Evolutionary conservation across 306 rosid genomes (phyloP).

Genomic region (Casuarina glauca): DNA sequence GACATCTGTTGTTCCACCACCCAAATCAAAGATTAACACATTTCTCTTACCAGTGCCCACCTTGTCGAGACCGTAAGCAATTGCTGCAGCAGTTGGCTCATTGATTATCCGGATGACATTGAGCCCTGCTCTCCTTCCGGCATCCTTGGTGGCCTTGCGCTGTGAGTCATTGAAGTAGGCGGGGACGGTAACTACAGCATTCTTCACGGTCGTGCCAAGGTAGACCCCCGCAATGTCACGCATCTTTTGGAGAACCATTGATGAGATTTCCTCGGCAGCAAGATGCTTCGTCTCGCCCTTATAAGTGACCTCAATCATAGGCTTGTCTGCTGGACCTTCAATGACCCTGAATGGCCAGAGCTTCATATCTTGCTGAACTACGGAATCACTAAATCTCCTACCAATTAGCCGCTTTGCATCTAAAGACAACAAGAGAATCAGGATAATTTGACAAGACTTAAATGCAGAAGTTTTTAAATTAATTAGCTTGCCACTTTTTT

Average conservation of each 20-base stretch:
- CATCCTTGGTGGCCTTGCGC: conserved; percentile 28
- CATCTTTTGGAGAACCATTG: conserved; percentile 13
- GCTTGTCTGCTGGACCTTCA: background rate
- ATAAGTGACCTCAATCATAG: conserved; percentile 2
- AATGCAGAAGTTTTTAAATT: no score
- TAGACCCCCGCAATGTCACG: conserved; percentile 11
- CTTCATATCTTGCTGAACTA: background rate
- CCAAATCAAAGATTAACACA: conserved; percentile 23
- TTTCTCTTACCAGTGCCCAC: background rate
- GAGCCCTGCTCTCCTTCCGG: conserved; percentile 4
- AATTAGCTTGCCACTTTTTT: no score
- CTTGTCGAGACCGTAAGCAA: conserved; percentile 11
- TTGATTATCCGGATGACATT: conserved; percentile 11
- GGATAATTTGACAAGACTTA: no score
- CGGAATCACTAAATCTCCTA: background rate
- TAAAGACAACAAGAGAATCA: background rate
- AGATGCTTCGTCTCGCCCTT: background rate
- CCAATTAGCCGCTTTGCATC: conserved; percentile 15
- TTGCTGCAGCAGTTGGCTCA: conserved; percentile 17
- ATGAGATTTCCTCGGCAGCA: conserved; percentile 10
- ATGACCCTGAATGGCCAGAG: conserved; percentile 12
- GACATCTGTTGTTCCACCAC: conserved; percentile 24
- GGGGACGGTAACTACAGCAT: conserved; percentile 1
- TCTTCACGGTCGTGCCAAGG: background rate
- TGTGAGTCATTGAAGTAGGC: conserved; percentile 16